These are phyloP conservation scores for Carex myosuroides DNA, from an alignment of 176 grass and related monocot genomes.

Conservation along the genomic window DNA sequence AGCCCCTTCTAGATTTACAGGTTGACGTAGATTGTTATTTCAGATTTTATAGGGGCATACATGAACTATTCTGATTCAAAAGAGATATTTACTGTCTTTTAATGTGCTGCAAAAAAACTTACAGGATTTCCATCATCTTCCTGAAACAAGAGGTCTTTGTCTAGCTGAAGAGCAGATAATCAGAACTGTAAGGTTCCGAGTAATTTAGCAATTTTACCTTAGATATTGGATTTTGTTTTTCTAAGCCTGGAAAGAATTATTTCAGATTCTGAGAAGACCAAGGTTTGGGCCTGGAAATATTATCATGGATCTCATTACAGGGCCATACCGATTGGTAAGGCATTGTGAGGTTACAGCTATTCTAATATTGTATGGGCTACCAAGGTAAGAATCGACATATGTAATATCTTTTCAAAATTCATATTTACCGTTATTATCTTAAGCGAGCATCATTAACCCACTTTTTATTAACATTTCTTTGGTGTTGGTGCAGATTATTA, in stretches of 20 bases:
- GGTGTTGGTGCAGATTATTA: conserved; percentile 58
- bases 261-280: conserved; percentile 68
- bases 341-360: conserved; percentile 92
- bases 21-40: too few species aligned
- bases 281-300: conserved; percentile 66
- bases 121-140: conserved; percentile 45
- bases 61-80: background rate
- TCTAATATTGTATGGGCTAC: conserved; percentile 72
- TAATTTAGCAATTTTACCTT: conserved; percentile 6
- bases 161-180: conserved; percentile 80
- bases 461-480: background rate
- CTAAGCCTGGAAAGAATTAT: conserved; percentile 10
- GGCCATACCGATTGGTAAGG: conserved; percentile 34
- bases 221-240: background rate
- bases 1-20: background rate
- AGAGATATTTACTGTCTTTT: background rate
- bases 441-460: background rate
- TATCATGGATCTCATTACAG: conserved; percentile 63
- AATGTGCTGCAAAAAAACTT: conserved; percentile 7
- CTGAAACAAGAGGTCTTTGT: conserved; percentile 87
- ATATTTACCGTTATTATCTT: background rate
- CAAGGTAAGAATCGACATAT: conserved; percentile 40
- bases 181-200: conserved; percentile 43
- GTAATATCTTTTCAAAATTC: background rate
- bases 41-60: background rate